phyloP scores from a whole-genome alignment of 352 stramenopile genomes.

The Discostella stelligera region DNA sequence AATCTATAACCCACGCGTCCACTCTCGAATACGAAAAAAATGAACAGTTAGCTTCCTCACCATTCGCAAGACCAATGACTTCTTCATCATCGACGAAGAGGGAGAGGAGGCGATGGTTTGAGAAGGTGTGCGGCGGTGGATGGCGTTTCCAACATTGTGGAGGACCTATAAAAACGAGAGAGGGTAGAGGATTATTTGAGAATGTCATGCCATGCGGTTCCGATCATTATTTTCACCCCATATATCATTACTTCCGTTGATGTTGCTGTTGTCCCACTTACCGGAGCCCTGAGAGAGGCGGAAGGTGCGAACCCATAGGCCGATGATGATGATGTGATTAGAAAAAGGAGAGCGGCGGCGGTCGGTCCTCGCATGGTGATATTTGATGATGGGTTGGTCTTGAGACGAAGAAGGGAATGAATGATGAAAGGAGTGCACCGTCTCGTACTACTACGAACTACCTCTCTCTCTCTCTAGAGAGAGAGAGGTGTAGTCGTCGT shows the following conservation, averaged over 20 bases:
- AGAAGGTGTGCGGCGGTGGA: constrained; percentile 3
- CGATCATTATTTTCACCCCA: too few species aligned
- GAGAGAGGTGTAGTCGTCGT: too few species aligned
- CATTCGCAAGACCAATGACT: constrained; percentile 33
- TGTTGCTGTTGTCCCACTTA: constrained; percentile 10
- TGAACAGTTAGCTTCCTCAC: constrained; percentile 16
- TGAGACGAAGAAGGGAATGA: too few species aligned
- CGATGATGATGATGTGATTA: constrained; percentile 31
- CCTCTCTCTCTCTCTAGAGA: too few species aligned
- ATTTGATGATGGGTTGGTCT: not conserved
- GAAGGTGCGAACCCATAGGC: constrained; percentile 35
- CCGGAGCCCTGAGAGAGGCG: constrained; percentile 15
- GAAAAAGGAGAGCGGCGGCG: not conserved
- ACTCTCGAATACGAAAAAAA: not conserved
- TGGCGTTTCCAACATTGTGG: constrained; percentile 33
- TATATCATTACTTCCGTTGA: too few species aligned
- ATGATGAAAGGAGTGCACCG: too few species aligned
- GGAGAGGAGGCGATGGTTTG: not conserved
- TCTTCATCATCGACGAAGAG: constrained; percentile 6
- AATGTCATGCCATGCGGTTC: too few species aligned
- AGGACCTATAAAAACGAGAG: constrained; percentile 38
- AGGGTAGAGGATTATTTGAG: too few species aligned
- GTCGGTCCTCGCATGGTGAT: not conserved
- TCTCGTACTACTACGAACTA: too few species aligned
- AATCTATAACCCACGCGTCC: too few species aligned